Percentiles rank a stretch among this genome's conserved stretches.
Conservation (phyloP, 495 filamentous ascomycete species). For the Ascobolus immersus region DNA sequence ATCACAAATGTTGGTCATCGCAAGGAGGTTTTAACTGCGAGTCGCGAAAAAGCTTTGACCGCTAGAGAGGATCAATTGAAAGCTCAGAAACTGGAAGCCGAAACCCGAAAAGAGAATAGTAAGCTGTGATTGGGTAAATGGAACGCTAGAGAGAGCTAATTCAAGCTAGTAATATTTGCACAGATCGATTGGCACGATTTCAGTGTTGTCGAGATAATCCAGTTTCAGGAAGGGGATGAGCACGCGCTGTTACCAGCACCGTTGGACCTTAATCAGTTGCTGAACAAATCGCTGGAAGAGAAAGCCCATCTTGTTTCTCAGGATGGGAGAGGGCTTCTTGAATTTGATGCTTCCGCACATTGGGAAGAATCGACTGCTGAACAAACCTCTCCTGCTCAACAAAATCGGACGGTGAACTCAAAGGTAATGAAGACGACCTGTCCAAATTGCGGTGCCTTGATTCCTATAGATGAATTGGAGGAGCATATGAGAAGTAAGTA, state of each 20-base stretch:
- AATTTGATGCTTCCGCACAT: slow-evolving; percentile 22
- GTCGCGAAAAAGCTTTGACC: no score
- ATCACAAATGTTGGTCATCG: no score
- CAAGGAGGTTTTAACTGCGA: no score
- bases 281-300: slow-evolving; percentile 81
- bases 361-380: slow-evolving; percentile 4
- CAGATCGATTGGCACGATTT: slow-evolving; percentile 98
- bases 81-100: no score
- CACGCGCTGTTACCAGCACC: slow-evolving; percentile 66
- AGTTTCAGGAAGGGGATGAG: slow-evolving; percentile 75
- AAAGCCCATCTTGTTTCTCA: slow-evolving; percentile 72
- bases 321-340: slow-evolving; percentile 92
- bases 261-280: slow-evolving; percentile 65
- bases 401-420: slow-evolving; percentile 15
- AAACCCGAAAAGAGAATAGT: no score
- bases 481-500: slow-evolving; percentile 73
- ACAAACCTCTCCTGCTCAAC: slow-evolving; percentile 17
- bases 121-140: no score
- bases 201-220: slow-evolving; percentile 82
- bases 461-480: slow-evolving; percentile 64
- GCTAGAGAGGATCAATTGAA: no score
- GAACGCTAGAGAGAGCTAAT: no score
- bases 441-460: slow-evolving; percentile 79
- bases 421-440: slow-evolving; percentile 44
- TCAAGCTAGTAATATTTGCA: slow-evolving; percentile 55